Base-by-base conservation (phyloP, 192 early-diverging fungal species). In the Coemansia sp. region DNA sequence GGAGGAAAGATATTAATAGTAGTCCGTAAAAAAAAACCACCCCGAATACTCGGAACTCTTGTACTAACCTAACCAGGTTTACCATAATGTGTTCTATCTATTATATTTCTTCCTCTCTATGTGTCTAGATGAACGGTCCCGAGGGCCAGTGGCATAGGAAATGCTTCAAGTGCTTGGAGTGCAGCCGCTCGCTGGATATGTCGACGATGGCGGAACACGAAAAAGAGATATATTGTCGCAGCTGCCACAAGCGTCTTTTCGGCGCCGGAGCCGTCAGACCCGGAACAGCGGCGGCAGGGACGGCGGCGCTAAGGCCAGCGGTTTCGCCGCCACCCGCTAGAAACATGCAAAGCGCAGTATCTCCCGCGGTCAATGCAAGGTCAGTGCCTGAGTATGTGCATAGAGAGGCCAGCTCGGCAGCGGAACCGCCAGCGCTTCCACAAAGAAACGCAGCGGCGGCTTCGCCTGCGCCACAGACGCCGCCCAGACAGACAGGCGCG, bases 101-200 rank as follows among this genome's bases (percentile, higher is more conserved):
- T 25, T 55, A 58, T 47, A 22, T 29, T 9, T 27, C 39, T 53
- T 51, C 23, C 56, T 30, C 2, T 36, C 23, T 16, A 6, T 10
- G 22, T 39, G 25, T 61, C 22, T 77, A 78, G 75, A 66, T 71
- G 8, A 72, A 72, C 30, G 76, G 75, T 34, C 75, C 81, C 11
- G 70, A 75, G 45, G 75, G 75, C 2, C 68, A 70, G 10, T 83
- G 81, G 81, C 81, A 83, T 64, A 62, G 45, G 35, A 6, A 54
- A 10, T 83, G 81, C 39, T 71, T 78, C 55, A 70, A 65, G 46
- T 83, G 81, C 50, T 56, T 51, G 24, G 56, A 72, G 32, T 83
- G 81, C 51, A 50, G 58, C 22, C 60, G 59, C 18, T 35, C 64
- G 8, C 55, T 83, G 51, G 72, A 74, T 24, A 55, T 62, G 0